Conservation (phyloP, 163 green algal genomes). For the Chlorella variabilis region DNA sequence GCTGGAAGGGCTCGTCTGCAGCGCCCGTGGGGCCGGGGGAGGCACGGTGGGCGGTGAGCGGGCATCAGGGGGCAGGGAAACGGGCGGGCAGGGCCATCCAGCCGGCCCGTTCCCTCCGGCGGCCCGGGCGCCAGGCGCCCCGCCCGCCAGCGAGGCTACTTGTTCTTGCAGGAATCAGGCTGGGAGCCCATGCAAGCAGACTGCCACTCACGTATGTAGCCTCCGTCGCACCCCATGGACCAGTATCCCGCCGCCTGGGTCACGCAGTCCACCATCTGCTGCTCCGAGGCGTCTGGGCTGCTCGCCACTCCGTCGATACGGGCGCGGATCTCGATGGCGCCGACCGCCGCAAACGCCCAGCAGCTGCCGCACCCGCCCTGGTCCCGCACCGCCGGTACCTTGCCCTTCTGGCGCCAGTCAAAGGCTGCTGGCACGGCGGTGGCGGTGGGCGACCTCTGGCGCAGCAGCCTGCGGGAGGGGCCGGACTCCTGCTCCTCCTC, state of each 20-base stretch:
- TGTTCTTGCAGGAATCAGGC: not conserved
- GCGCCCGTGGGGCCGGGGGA: no score
- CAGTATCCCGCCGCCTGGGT: not conserved
- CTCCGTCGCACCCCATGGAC: not conserved
- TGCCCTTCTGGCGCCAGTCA: not conserved
- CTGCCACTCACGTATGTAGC: not conserved
- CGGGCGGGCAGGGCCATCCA: no score
- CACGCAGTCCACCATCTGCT: conserved; percentile 22
- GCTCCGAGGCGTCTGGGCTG: not conserved
- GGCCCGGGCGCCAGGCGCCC: no score
- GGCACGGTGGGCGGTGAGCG: not conserved
- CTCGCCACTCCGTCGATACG: not conserved
- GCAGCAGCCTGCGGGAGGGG: no score
- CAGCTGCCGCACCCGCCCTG: conserved; percentile 7
- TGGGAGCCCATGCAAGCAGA: not conserved
- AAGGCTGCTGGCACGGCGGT: no score
- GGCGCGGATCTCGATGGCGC: not conserved
- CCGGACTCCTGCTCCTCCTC: not conserved
- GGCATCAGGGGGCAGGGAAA: not conserved
- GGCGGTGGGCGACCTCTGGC: no score
- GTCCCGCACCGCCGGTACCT: not conserved
- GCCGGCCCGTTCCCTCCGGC: no score
- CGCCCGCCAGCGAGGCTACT: not conserved
- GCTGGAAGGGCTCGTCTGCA: not conserved
- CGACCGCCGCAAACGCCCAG: not conserved